Base-by-base conservation (phyloP, 345 rosid species). In the Linum lewisii region DNA sequence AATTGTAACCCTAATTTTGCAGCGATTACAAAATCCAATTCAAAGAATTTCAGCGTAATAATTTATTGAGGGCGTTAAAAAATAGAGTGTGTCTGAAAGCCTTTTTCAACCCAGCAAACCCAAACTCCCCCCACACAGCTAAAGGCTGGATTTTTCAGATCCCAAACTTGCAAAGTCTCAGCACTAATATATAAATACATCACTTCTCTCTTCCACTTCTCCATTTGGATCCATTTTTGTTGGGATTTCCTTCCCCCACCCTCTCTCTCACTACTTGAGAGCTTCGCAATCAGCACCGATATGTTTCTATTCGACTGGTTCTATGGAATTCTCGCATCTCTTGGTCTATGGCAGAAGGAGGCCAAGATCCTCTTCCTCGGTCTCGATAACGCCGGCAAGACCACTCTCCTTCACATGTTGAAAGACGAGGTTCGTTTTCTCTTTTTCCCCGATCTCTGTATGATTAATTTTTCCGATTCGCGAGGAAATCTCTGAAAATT, bases 241-340 rank as follows among this genome's bases (percentile, higher is more conserved):
- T 11, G 47, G 38, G 38, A 5, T 42, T 11, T 42, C 34, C 7
- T 8, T 29, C 34, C 7, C 34, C 34, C 34, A 4, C 7, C 7
- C 34, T 42, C 47, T 42, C 47, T 42, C 47, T 42, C 47, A 7
- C 47, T 7, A 42, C 47, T 42, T 16, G 47, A 42, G 47, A 42
- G 47, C 47, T 16, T 51, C 54, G 14, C 24, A 19, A 19, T 51
- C 54, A 7, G 20, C 24, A 51, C 47, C 47, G 25, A n/a, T 38
- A 72, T 72, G 75, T 72, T 72, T 58, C 71, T 66, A 23, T 37
- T 72, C 1, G 75, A 72, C 54, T 72, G 75, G 75, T 72, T 72
- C 44, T 72, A 72, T 22, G 75, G 75, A 21, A 66, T 72, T 58
- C 75, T 72, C 59, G 75, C 75, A 19, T 72, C 75, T 58, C 71